These are phyloP conservation scores for Eucalyptus erythrocorys DNA, from an alignment of 345 rosid species.

Conservation along the genomic window DNA sequence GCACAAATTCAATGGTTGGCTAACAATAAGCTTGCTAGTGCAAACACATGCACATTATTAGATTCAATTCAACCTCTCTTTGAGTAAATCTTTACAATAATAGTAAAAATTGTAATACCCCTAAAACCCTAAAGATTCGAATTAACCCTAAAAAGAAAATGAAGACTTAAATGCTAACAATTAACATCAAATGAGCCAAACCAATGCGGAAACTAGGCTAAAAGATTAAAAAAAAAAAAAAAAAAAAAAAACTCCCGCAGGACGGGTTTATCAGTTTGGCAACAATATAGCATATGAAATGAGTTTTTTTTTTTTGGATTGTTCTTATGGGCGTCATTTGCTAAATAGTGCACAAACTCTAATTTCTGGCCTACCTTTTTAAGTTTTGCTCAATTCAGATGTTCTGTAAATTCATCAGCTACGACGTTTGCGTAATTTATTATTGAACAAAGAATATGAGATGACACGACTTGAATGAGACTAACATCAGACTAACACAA, in stretches of 20 bases:
- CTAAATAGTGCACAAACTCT: not conserved
- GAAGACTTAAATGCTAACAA: not conserved
- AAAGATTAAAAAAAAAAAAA: not conserved
- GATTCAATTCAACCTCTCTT: not conserved
- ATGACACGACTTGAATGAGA: not conserved
- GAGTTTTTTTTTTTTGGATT: not conserved
- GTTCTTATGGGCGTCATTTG: not conserved
- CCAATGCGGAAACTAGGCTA: not conserved
- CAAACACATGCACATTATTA: not conserved
- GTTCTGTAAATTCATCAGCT: not conserved
- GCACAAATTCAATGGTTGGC: not conserved
- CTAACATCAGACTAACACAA: not conserved
- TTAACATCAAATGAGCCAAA: not conserved
- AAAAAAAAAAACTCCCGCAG: not conserved
- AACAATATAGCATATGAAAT: not conserved
- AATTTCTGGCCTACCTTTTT: not conserved
- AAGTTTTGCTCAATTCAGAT: not conserved
- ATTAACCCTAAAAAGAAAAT: not conserved
- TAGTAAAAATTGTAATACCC: not conserved
- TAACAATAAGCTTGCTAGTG: not conserved
- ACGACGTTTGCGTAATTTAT: not conserved
- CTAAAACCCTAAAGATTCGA: not conserved
- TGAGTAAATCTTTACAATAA: not conserved
- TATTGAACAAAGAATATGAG: not conserved
- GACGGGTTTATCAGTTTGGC: not conserved